Percentiles rank a stretch among this genome's conserved stretches.
phyloP scores from a whole-genome alignment of 139 green algal species.

The Choricystis sp. region DNA sequence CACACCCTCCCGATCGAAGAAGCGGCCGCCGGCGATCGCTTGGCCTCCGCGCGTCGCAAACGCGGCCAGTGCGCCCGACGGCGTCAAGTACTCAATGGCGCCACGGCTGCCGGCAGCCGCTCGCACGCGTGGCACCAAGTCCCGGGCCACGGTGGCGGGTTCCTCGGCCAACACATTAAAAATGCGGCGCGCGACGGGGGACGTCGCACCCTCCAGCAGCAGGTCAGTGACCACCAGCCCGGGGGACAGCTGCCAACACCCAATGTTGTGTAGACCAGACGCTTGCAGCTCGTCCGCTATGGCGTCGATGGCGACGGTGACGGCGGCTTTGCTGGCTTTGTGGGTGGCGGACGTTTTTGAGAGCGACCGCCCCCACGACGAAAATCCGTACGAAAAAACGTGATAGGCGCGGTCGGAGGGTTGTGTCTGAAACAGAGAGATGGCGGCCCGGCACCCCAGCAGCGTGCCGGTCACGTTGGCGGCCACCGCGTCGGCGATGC shows the following conservation, averaged over 20 bases:
- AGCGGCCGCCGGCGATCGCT: conserved; percentile 36
- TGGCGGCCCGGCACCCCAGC: conserved; percentile 24
- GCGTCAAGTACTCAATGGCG: conserved; percentile 35
- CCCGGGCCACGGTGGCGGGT: conserved; percentile 40
- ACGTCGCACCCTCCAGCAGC: conserved; percentile 27
- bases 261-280: conserved; percentile 18
- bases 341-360: conserved; percentile 27
- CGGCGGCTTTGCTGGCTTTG: conserved; percentile 39
- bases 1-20: conserved; percentile 41
- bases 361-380: conserved; percentile 10
- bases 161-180: conserved; percentile 56
- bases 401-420: conserved; percentile 23
- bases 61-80: conserved; percentile 11
- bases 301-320: conserved; percentile 32
- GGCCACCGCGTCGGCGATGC: conserved; percentile 27
- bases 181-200: conserved; percentile 29
- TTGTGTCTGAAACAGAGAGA: too few relatives aligned
- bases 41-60: conserved; percentile 28
- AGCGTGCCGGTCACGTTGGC: conserved; percentile 36
- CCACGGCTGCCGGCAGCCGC: conserved; percentile 11
- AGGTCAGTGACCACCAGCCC: conserved; percentile 49
- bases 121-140: conserved; percentile 29
- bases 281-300: conserved; percentile 25
- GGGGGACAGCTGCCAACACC: conserved; percentile 46
- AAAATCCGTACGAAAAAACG: conserved; percentile 20